These are phyloP conservation scores for Erigeron canadensis DNA, from an alignment of 129 eudicot genomes.

Conservation along the genomic window DNA sequence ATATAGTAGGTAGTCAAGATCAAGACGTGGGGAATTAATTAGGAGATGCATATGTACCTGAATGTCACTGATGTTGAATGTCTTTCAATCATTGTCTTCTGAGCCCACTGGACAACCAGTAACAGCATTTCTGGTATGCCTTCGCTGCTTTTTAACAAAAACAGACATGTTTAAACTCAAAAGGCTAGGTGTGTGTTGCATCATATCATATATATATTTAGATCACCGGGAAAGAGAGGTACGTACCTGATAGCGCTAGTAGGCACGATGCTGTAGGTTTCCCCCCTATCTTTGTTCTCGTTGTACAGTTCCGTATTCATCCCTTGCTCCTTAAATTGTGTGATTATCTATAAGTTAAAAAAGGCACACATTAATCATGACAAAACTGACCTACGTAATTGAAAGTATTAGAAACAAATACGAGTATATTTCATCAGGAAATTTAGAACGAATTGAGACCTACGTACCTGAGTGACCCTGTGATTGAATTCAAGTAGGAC, in stretches of 20 bases:
- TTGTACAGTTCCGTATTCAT: slow-evolving; percentile 78
- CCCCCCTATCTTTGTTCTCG: slow-evolving; percentile 83
- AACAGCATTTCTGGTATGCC: slow-evolving; percentile 82
- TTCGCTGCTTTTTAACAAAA: slow-evolving; percentile 67
- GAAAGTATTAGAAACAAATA: too few species aligned
- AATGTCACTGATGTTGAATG: slow-evolving; percentile 58
- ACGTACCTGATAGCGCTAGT: slow-evolving; percentile 84
- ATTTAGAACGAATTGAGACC: too few species aligned
- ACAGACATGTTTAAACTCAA: background rate
- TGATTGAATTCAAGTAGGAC: slow-evolving; percentile 60
- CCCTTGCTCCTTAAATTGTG: slow-evolving; percentile 92
- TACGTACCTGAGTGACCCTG: slow-evolving; percentile 60
- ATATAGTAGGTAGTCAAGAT: too few species aligned
- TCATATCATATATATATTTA: too few species aligned
- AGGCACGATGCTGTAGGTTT: slow-evolving; percentile 82
- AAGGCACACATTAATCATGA: slow-evolving; percentile 13
- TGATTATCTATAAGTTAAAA: slow-evolving; percentile 46
- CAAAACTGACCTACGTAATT: background rate
- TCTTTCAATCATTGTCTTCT: slow-evolving; percentile 84
- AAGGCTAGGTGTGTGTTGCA: too few species aligned
- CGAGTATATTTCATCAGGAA: too few species aligned
- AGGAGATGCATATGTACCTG: slow-evolving; percentile 62
- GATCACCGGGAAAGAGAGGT: background rate
- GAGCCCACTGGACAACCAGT: slow-evolving; percentile 81
- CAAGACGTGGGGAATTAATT: too few species aligned